Percentiles rank a stretch among this genome's conserved stretches.
These are phyloP conservation scores for Tuber indicum DNA, from an alignment of 495 filamentous ascomycete species.

Conservation along the genomic window DNA sequence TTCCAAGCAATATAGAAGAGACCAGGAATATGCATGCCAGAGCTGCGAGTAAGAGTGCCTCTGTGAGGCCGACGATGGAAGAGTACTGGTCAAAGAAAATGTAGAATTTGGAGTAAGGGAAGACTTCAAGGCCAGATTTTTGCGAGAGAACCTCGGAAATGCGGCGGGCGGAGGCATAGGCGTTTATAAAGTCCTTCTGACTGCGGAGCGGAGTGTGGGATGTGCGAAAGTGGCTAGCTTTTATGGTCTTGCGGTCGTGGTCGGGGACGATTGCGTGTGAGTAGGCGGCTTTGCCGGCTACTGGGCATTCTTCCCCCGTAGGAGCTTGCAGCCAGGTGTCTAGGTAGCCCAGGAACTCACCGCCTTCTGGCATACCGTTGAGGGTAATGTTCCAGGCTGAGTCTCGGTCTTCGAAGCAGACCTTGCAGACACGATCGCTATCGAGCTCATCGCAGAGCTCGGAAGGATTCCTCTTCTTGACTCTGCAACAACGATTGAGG, in stretches of 20 bases:
- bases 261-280: conserved; percentile 79
- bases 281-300: conserved; percentile 83
- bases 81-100: conserved; percentile 98
- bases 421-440: conserved; percentile 46
- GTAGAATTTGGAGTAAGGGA: conserved; percentile 94
- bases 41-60: conserved; percentile 70
- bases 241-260: conserved; percentile 54
- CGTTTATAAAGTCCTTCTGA: conserved; percentile 88
- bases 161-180: conserved; percentile 82
- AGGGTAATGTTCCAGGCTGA: conserved; percentile 84
- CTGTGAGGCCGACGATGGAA: conserved; percentile 70
- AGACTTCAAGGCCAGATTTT: conserved; percentile 66
- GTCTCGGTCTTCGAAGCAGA: conserved; percentile 69
- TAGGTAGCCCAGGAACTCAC: conserved; percentile 80
- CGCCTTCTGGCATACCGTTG: conserved; percentile 81
- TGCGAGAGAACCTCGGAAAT: conserved; percentile 68
- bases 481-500: conserved; percentile 70
- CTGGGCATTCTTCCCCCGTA: conserved; percentile 72
- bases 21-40: conserved; percentile 75
- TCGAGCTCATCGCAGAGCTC: conserved; percentile 47
- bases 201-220: conserved; percentile 75
- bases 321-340: conserved; percentile 73
- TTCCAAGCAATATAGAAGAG: conserved; percentile 72
- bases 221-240: conserved; percentile 85
- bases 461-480: conserved; percentile 36